These are phyloP conservation scores for Nigrospora osmanthi DNA, from an alignment of 2,329 filamentous ascomycete species.

Conservation along the genomic window DNA sequence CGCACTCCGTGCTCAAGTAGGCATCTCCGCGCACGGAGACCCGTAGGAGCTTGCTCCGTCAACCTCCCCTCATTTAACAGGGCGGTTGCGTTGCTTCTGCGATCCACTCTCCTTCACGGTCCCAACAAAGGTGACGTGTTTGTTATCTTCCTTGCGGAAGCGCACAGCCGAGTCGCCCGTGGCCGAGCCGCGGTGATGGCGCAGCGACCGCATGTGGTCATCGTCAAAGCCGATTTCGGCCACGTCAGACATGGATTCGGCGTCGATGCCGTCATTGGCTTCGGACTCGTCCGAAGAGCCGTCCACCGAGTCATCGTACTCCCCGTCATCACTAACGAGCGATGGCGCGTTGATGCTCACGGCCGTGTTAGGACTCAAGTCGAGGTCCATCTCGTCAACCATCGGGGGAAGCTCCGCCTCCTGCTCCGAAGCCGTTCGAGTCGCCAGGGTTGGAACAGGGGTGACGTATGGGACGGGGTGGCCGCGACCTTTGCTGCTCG, in stretches of 20 bases:
- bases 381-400: constrained; percentile 48
- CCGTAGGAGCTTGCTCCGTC: background rate
- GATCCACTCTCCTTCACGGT: constrained; percentile 35
- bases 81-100: constrained; percentile 17
- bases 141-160: constrained; percentile 45
- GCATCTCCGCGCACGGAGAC: no score
- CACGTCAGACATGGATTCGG: constrained; percentile 52
- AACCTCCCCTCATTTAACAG: constrained; percentile 3
- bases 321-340: constrained; percentile 72
- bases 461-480: constrained; percentile 31
- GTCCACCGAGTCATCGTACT: constrained; percentile 66
- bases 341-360: constrained; percentile 72
- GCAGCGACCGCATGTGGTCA: constrained; percentile 37
- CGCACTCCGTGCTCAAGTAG: no score
- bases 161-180: constrained; percentile 32
- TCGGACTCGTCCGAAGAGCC: constrained; percentile 52
- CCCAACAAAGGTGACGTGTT: constrained; percentile 48
- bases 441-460: constrained; percentile 24
- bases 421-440: constrained; percentile 15
- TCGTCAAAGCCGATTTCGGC: constrained; percentile 56
- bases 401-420: constrained; percentile 17
- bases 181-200: constrained; percentile 29
- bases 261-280: constrained; percentile 46
- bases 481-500: constrained; percentile 49
- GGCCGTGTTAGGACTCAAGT: constrained; percentile 61